A percentile compares a stretch with the other conserved stretches of the same genome.
Evolutionary conservation across 106 monocot species (phyloP).

Genomic region (Apostasia ramifera): DNA sequence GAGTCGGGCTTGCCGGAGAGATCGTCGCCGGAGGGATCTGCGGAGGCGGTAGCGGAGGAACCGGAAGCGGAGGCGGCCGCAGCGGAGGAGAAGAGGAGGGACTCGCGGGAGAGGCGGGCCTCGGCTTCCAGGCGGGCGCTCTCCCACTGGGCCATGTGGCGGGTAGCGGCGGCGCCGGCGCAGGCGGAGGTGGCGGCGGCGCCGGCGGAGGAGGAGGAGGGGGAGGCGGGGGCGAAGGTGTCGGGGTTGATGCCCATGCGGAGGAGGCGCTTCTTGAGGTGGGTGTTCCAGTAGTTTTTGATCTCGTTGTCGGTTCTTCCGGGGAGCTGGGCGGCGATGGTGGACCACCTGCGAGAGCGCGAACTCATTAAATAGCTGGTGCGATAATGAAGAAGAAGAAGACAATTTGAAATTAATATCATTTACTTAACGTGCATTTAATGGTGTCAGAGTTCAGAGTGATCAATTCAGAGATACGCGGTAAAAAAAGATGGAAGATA

Average conservation of each 20-base stretch:
- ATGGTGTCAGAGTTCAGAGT: not conserved
- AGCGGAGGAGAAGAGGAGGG: conserved; percentile 44
- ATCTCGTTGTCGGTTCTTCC: conserved; percentile 81
- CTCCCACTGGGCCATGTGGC: conserved; percentile 91
- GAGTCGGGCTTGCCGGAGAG: conserved; percentile 5
- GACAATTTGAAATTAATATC: not conserved
- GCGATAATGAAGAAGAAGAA: no score
- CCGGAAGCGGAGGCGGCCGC: not conserved
- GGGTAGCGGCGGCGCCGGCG: conserved; percentile 23
- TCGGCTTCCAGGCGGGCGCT: conserved; percentile 74
- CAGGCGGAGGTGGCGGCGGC: conserved; percentile 1
- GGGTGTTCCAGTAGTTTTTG: conserved; percentile 88
- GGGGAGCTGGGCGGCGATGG: conserved; percentile 67
- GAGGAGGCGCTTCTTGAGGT: conserved; percentile 72
- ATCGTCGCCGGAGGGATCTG: not conserved
- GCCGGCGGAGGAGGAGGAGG: conserved; percentile 13
- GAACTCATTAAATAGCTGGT: not conserved
- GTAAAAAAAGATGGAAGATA: not conserved
- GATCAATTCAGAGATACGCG: not conserved
- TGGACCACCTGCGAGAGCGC: conserved; percentile 49
- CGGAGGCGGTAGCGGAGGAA: not conserved
- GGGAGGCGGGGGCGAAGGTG: conserved; percentile 26
- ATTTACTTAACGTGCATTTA: not conserved
- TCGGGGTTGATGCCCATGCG: conserved; percentile 53
- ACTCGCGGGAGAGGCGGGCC: conserved; percentile 66